Base-by-base conservation (phyloP, 202 grass and related monocot genomes). In the Saccharum hybrid region DNA sequence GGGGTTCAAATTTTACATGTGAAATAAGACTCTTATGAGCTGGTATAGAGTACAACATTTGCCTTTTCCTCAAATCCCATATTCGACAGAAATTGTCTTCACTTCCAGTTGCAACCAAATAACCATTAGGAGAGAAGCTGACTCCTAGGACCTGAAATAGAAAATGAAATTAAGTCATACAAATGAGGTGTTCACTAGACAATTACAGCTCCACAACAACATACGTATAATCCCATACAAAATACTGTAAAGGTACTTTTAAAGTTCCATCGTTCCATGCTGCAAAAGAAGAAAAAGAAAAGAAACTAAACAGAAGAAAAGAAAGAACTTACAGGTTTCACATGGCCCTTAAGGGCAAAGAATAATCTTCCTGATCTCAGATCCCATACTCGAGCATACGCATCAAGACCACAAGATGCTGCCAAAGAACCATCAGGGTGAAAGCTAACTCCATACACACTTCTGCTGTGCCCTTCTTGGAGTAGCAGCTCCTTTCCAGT, bases 71-170 rank as follows among this genome's bases (percentile, higher is more conserved):
- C 92, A 98, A 83, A 68, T 98, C 96, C 96, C 92, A 98, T 87
- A 98, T 95, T 63, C 92, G 87, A 77, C 96, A 98, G 31, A 92
- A 93, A 86, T 98, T 88, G 63, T 98, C 96, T 86, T 98, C 96
- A 33, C 92, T 93, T 49, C 90, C 96, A 67, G 96, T 98, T 65
- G 96, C 96, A 71, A 98, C 68, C 46, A 89, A 89, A 93, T 90
- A 94, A 56, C 96, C 92, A 83, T 92, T 95, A 75, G 96, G 90
- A 79, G 96, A 98, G 81, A 98, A 98, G 81, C 90, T 89, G 37
- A 93, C 43, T 80, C 90, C 92, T 75, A 98, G 85, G 71, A 98
- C 89, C 96, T 95, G 87, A 81, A 80, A 90, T 19, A 84, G 59
- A 72, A 88, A 75, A 71, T 33, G 45, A 79, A 73, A 72, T 70